Base-by-base conservation (phyloP, 2,329 filamentous ascomycete genomes). In the Chaetomiaceae sp. region DNA sequence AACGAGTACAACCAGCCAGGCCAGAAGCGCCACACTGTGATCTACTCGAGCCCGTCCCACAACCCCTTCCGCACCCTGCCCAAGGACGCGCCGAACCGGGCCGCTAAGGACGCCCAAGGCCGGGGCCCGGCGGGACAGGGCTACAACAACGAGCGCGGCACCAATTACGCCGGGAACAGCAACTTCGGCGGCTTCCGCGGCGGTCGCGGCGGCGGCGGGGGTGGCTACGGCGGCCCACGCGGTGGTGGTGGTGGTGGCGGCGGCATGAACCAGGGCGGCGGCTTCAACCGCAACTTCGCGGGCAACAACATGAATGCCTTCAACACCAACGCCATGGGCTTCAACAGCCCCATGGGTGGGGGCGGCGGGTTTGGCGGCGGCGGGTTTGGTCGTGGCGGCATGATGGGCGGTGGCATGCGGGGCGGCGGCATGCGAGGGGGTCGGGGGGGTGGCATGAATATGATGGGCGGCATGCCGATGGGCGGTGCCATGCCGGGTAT, bases 41-140 rank as follows among this genome's bases (percentile, higher is more conserved):
- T 79, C 48, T 96, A 89, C 70, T 85, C 86, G 43, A 84, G 80
- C 53, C 82, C 88, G 0, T 77, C 79, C 38, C 75, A 78, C 55
- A 97, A 97, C 63, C 89, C 90, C 0, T 97, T 95, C 77, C 84
- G 86, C 55, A 96, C 89, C 0, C 70, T 94, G 4, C 90, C 89
- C 15, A 95, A 95, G 69, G 90, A 95, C 62, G 84, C 85, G 0
- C 88, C 87, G 0, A 76, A 78, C 57, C 79, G 86, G 22, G 74
- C 72, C 48, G 83, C 75, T 30, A 83, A 88, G 61, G 79, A 83
- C 35, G 70, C 73, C 35, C 72, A 79, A 49, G 80, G 80, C 43
- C 74, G 79, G 24, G 64, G 71, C 46, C 64, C 69, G 26, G 62
- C 73, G 38, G 68, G 72, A 37, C 48, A 54, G 5, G 65, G 66